Conservation (phyloP, 495 filamentous ascomycete species). For the Podospora didyma region DNA sequence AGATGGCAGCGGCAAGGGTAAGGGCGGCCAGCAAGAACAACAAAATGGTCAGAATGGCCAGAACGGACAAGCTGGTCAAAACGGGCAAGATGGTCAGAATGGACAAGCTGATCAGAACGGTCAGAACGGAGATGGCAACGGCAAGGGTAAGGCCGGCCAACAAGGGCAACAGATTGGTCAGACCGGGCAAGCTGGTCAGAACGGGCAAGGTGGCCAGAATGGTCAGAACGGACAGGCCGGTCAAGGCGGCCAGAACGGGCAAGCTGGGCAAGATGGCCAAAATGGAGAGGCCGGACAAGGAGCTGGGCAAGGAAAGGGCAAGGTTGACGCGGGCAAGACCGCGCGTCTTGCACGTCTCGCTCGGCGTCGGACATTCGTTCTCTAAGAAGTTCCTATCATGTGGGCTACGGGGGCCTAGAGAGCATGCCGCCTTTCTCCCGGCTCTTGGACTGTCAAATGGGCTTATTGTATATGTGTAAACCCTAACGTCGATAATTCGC, state of each 20-base stretch:
- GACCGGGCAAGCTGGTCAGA: not conserved
- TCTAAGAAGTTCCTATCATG: not conserved
- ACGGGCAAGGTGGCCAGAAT: not conserved
- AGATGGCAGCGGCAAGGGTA: not conserved
- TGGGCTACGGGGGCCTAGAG: not conserved
- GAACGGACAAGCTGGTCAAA: conserved; percentile 2
- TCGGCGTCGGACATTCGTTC: not conserved
- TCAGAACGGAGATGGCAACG: not conserved
- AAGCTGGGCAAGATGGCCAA: not conserved
- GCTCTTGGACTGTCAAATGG: too few species aligned
- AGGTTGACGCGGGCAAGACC: conserved; percentile 4
- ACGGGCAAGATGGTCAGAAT: not conserved
- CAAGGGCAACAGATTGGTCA: conserved; percentile 1
- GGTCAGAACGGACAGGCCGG: not conserved
- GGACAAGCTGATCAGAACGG: not conserved
- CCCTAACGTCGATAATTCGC: too few species aligned
- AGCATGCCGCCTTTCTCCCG: too few species aligned
- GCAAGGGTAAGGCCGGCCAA: not conserved
- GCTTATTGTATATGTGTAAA: too few species aligned
- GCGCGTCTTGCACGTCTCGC: conserved; percentile 14
- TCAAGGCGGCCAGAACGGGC: not conserved
- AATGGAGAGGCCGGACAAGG: not conserved
- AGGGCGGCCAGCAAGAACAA: conserved; percentile 4
- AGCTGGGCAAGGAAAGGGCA: not conserved
- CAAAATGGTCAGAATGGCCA: not conserved